Evolutionary conservation across 108 stramenopile species (phyloP).

Genomic region (Nitzschia inconspicua): DNA sequence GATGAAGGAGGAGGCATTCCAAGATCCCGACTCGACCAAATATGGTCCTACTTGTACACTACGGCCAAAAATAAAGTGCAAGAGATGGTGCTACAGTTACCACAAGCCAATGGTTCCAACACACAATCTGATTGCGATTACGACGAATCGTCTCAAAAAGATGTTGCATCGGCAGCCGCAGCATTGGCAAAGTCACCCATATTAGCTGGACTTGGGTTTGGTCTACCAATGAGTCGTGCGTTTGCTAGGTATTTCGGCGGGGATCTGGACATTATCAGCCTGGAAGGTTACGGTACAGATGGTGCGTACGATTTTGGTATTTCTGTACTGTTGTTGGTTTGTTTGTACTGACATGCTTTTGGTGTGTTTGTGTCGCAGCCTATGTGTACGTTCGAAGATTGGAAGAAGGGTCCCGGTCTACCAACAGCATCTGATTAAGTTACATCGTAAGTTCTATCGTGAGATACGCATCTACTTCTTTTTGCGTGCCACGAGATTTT

Average conservation of each 20-base stretch:
- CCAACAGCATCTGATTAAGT: too few relatives aligned
- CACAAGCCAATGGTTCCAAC: slow-evolving; percentile 13
- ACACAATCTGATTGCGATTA: slow-evolving; percentile 30
- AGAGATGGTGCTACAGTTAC: slow-evolving; percentile 27
- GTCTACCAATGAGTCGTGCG: slow-evolving; percentile 83
- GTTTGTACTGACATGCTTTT: too few relatives aligned
- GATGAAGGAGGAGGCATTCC: slow-evolving; percentile 94
- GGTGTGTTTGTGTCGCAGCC: too few relatives aligned
- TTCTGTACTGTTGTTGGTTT: too few relatives aligned
- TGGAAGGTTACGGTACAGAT: slow-evolving; percentile 83
- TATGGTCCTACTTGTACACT: slow-evolving; percentile 76
- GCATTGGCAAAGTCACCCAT: not conserved
- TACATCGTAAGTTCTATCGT: too few relatives aligned
- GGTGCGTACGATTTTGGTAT: not conserved
- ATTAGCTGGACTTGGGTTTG: slow-evolving; percentile 82
- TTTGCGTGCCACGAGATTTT: too few relatives aligned
- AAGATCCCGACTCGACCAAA: slow-evolving; percentile 63
- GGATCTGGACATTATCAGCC: slow-evolving; percentile 86
- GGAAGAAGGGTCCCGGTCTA: too few relatives aligned
- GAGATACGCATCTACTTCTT: too few relatives aligned
- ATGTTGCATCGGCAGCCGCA: too few relatives aligned
- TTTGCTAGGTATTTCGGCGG: slow-evolving; percentile 92
- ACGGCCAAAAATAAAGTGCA: slow-evolving; percentile 54
- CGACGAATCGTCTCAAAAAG: too few relatives aligned
- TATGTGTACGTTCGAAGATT: too few relatives aligned